A percentile compares a stretch with the other conserved stretches of the same genome.
Conservation (phyloP, 2,329 filamentous ascomycete species). For the Ascochyta pisi region DNA sequence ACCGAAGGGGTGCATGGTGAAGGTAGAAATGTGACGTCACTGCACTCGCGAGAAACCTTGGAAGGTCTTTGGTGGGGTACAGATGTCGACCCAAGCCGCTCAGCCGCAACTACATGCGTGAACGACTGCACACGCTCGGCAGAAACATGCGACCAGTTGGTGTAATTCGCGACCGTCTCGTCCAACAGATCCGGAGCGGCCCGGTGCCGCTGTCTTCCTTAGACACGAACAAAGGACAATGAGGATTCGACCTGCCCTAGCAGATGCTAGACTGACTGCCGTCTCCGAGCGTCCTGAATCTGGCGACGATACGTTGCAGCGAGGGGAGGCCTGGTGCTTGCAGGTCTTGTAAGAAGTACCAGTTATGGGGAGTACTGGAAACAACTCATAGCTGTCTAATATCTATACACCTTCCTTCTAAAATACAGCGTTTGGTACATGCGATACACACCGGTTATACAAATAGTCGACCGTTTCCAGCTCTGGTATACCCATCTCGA, state of each 20-base stretch:
- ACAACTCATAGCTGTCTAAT: no score
- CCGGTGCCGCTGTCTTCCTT: slow-evolving; percentile 1
- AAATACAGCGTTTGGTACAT: slow-evolving; percentile 2
- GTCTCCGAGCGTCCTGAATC: not conserved
- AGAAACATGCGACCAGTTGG: no score
- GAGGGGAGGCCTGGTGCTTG: no score
- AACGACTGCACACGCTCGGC: slow-evolving; percentile 3
- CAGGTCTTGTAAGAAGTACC: no score
- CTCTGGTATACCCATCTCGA: no score
- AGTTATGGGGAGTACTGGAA: no score
- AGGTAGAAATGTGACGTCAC: slow-evolving; percentile 30
- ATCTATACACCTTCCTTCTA: slow-evolving; percentile 1
- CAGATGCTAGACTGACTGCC: not conserved
- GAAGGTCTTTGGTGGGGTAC: slow-evolving; percentile 3
- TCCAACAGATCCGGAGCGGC: slow-evolving; percentile 6
- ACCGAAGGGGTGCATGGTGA: slow-evolving; percentile 22
- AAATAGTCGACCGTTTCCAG: no score
- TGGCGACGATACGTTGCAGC: no score
- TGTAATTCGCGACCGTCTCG: not conserved
- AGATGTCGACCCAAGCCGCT: not conserved
- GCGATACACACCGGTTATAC: not conserved
- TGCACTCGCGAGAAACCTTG: not conserved
- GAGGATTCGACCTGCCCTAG: not conserved
- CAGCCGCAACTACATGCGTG: slow-evolving; percentile 23
- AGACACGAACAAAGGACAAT: not conserved